Evolutionary conservation across 306 rosid species (phyloP).

Genomic region (Malus asiatica): DNA sequence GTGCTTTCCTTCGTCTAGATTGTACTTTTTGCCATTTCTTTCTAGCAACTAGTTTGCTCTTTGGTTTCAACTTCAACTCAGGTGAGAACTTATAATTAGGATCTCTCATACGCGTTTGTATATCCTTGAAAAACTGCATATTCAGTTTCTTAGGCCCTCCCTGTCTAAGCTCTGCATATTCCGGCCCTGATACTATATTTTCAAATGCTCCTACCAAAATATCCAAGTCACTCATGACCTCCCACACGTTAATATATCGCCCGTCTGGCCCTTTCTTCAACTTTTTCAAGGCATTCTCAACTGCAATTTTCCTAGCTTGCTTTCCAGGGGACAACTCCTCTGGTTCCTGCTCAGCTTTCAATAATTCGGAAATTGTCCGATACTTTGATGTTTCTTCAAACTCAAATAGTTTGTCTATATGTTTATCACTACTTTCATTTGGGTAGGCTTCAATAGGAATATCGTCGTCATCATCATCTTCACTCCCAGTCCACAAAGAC

Average conservation of each 20-base stretch:
- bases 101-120: conserved; percentile 79
- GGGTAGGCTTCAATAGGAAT: conserved; percentile 78
- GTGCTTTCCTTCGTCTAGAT: conserved; percentile 74
- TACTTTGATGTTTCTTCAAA: conserved; percentile 79
- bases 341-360: conserved; percentile 69
- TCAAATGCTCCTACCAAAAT: conserved; percentile 82
- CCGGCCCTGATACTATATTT: conserved; percentile 78
- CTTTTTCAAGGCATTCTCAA: conserved; percentile 75
- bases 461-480: conserved; percentile 67
- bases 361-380: conserved; percentile 53
- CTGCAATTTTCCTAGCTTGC: conserved; percentile 78
- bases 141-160: conserved; percentile 70
- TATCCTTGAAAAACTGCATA: conserved; percentile 71
- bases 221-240: conserved; percentile 78
- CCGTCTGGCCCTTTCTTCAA: conserved; percentile 88
- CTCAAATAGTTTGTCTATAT: conserved; percentile 71
- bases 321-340: conserved; percentile 84
- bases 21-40: conserved; percentile 81
- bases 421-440: conserved; percentile 64
- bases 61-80: conserved; percentile 71
- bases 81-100: conserved; percentile 73
- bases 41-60: conserved; percentile 60
- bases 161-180: conserved; percentile 67
- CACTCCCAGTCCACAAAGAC: conserved; percentile 87
- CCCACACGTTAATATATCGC: conserved; percentile 67